Conservation (phyloP, 2,329 filamentous ascomycete species). For the Alternaria triticina region DNA sequence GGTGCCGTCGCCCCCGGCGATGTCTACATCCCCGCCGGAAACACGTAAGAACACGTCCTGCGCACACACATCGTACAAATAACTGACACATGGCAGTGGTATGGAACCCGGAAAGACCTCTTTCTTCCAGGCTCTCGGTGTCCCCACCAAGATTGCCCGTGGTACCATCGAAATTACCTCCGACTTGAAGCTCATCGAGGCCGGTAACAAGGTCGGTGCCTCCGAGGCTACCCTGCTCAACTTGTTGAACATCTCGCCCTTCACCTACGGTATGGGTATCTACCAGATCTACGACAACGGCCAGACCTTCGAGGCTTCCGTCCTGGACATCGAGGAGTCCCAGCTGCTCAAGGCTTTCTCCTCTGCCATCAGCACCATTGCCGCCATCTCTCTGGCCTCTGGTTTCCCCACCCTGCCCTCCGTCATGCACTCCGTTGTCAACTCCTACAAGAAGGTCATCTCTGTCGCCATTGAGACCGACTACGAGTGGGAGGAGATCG, state of each 20-base stretch:
- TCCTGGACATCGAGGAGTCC: slow-evolving; percentile 93
- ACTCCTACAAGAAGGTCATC: slow-evolving; percentile 96
- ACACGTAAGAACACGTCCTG: slow-evolving; percentile 65
- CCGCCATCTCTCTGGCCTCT: slow-evolving; percentile 86
- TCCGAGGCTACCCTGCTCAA: slow-evolving; percentile 99
- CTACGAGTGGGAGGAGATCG: slow-evolving; percentile 92
- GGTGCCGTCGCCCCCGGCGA: slow-evolving; percentile 93
- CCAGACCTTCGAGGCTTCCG: slow-evolving; percentile 83
- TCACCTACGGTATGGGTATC: slow-evolving; percentile 90
- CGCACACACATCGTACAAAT: not conserved
- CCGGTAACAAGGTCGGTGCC: slow-evolving; percentile 91
- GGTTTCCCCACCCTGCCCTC: slow-evolving; percentile 97
- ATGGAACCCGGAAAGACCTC: slow-evolving; percentile 99
- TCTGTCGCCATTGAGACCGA: slow-evolving; percentile 90
- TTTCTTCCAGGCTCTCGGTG: slow-evolving; percentile 99
- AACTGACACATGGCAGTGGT: slow-evolving; percentile 58
- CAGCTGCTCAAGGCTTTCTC: slow-evolving; percentile 88
- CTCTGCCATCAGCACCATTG: slow-evolving; percentile 83
- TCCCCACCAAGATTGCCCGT: slow-evolving; percentile 99
- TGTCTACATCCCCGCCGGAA: slow-evolving; percentile 95
- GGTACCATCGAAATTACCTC: slow-evolving; percentile 99
- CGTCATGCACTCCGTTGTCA: slow-evolving; percentile 94
- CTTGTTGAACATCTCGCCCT: slow-evolving; percentile 96
- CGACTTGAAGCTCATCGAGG: slow-evolving; percentile 97
- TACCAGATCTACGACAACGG: slow-evolving; percentile 97